phyloP scores from a whole-genome alignment of 164 flowering plant genomes.

The Tinospora cordifolia region DNA sequence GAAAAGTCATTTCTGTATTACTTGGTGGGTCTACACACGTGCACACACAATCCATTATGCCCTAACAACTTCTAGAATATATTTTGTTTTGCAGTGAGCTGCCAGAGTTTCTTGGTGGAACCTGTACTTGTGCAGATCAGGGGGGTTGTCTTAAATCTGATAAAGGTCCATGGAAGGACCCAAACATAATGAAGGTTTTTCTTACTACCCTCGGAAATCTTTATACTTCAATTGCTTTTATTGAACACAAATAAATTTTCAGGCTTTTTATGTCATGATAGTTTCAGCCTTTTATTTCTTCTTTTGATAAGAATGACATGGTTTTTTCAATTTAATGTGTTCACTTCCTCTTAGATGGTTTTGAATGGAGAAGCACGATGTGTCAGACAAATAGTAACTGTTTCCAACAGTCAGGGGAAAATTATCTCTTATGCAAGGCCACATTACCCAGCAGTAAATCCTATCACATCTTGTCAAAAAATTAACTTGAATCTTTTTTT shows the following conservation, averaged over 20 bases:
- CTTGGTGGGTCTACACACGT: neutral
- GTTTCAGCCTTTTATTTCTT: neutral
- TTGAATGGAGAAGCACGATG: slow-evolving; percentile 56
- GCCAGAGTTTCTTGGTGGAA: slow-evolving; percentile 52
- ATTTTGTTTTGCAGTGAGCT: slow-evolving; percentile 48
- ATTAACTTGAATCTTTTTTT: neutral
- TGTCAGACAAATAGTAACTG: slow-evolving; percentile 71
- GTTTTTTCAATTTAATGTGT: neutral
- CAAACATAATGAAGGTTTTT: slow-evolving; percentile 32
- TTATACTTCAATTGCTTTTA: neutral
- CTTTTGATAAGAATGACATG: neutral
- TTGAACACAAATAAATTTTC: neutral
- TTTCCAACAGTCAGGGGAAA: slow-evolving; percentile 77
- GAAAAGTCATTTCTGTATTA: neutral
- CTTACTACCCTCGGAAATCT: slow-evolving; percentile 5
- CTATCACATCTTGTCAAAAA: neutral
- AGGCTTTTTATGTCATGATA: neutral
- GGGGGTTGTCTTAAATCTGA: slow-evolving; percentile 41
- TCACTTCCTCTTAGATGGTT: slow-evolving; percentile 34
- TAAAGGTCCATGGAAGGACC: slow-evolving; percentile 46
- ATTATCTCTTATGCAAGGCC: slow-evolving; percentile 78
- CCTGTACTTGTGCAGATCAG: slow-evolving; percentile 34
- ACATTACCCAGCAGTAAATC: slow-evolving; percentile 47
- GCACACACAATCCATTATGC: neutral
- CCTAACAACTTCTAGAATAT: slow-evolving; percentile 4